Evolutionary conservation across 2,329 filamentous ascomycete genomes (phyloP), one percentile per base, ranked within the genome.

Genomic region (Microsporum canis): DNA sequence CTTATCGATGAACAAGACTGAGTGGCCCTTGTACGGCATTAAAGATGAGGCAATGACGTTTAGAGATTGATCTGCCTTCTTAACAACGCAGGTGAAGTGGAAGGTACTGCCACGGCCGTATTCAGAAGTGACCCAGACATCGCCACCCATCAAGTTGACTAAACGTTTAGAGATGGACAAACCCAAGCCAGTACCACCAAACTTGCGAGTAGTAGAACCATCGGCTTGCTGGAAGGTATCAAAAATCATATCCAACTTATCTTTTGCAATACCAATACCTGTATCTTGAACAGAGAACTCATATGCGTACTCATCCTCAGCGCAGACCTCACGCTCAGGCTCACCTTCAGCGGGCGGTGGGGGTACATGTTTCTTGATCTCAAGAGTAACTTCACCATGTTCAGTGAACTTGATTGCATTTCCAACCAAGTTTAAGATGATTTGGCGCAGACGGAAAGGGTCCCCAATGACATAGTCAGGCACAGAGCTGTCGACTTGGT

Each of bases 351-450:
- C 17, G 31, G 45, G 45, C 5, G 23, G 45, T 33, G 45, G 51
- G 14, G 51, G 31, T 36, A 17, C 51, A 17, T 55, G 31, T 7
- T 55, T 55, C 12, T 55, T 55, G 68, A 97, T 96, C n/a, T 88
- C 91, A 59, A 97, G 84, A 73, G 91, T 95, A 68, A 99, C 94
- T 73, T 96, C 91, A 64, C 94, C 94, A 69, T 95, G 88, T 74
- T 97, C 92, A 2, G 94, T 97, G 74, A 99, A 99, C 72, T 99
- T 99, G 80, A 99, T 96, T 60, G 94, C 92, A 70, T 99, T 99
- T 71, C 94, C 94, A 60, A 97, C 92, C 61, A 99, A 79, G 75
- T 99, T 99, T 61, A 97, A 82, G 64, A 97, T 96, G 68, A 99
- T 95, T 76, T 99, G 94, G 65, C 92, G 86, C 61, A 97, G 79